Conservation (phyloP, 495 filamentous ascomycete genomes). For the Astrocystis sublimbata region DNA sequence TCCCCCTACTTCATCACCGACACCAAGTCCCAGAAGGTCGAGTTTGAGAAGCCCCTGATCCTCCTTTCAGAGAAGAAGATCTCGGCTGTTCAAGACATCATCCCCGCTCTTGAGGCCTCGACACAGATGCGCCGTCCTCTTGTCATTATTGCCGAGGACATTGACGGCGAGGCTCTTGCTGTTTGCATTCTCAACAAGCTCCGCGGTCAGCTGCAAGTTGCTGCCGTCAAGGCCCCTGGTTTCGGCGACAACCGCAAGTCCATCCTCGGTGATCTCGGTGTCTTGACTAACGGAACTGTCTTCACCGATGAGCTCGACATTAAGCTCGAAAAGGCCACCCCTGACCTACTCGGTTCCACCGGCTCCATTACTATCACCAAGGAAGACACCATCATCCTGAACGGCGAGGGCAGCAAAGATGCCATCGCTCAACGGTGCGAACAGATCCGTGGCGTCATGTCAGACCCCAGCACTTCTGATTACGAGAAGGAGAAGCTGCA, state of each 20-base stretch:
- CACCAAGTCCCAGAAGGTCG: slow-evolving; percentile 95
- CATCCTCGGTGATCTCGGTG: slow-evolving; percentile 92
- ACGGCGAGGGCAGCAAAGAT: slow-evolving; percentile 96
- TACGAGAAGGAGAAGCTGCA: slow-evolving; percentile 99
- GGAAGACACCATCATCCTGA: slow-evolving; percentile 98
- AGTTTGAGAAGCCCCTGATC: slow-evolving; percentile 99
- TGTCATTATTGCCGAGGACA: slow-evolving; percentile 98
- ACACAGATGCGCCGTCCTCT: slow-evolving; percentile 93
- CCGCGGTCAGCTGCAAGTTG: slow-evolving; percentile 97
- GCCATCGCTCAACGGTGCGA: slow-evolving; percentile 92
- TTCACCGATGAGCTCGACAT: slow-evolving; percentile 98
- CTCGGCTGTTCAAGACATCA: slow-evolving; percentile 96
- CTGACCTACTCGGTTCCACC: slow-evolving; percentile 94
- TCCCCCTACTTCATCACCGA: slow-evolving; percentile 99
- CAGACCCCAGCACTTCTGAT: slow-evolving; percentile 87
- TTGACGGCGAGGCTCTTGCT: slow-evolving; percentile 96
- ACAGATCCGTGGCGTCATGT: slow-evolving; percentile 97
- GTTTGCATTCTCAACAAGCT: slow-evolving; percentile 99
- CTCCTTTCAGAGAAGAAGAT: slow-evolving; percentile 99
- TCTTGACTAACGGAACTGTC: slow-evolving; percentile 94
- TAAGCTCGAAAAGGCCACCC: slow-evolving; percentile 96
- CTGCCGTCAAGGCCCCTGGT: slow-evolving; percentile 96
- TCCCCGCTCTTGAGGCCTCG: slow-evolving; percentile 94
- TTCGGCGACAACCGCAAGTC: slow-evolving; percentile 99
- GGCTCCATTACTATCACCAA: slow-evolving; percentile 99